These are phyloP conservation scores for Cocos nucifera DNA, from an alignment of 176 grass and related monocot species.

Conservation along the genomic window DNA sequence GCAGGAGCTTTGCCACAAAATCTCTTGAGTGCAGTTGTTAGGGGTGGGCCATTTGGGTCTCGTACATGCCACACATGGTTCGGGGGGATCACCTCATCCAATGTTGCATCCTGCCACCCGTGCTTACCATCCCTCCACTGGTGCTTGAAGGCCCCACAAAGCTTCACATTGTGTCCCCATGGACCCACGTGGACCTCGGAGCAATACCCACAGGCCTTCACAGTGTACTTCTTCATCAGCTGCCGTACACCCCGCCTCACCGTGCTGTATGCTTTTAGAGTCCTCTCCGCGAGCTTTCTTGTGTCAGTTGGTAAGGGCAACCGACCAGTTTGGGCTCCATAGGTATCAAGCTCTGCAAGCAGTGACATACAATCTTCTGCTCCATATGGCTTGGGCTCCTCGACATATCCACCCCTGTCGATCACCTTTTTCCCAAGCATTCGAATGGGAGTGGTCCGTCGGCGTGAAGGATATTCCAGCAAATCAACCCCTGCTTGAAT, in stretches of 20 bases:
- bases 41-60: slow-evolving; percentile 44
- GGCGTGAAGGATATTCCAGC: slow-evolving; percentile 67
- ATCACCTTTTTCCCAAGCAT: slow-evolving; percentile 93
- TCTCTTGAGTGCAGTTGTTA: slow-evolving; percentile 43
- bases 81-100: slow-evolving; percentile 68
- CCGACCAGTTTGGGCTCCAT: slow-evolving; percentile 31
- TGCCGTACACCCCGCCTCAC: slow-evolving; percentile 40
- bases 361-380: slow-evolving; percentile 56
- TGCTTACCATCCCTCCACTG: slow-evolving; percentile 91
- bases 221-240: slow-evolving; percentile 71
- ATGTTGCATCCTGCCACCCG: slow-evolving; percentile 81
- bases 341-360: slow-evolving; percentile 72
- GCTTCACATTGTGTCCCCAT: slow-evolving; percentile 82
- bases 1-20: slow-evolving; percentile 87
- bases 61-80: slow-evolving; percentile 83
- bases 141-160: slow-evolving; percentile 91
- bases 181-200: slow-evolving; percentile 87
- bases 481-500: slow-evolving; percentile 85
- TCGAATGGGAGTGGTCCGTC: slow-evolving; percentile 55
- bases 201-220: slow-evolving; percentile 86
- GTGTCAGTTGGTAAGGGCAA: slow-evolving; percentile 25
- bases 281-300: slow-evolving; percentile 49
- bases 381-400: slow-evolving; percentile 52
- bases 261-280: slow-evolving; percentile 58
- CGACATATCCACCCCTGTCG: slow-evolving; percentile 47